These are phyloP conservation scores for Phaeosphaeria sp. DNA, from an alignment of 2,329 filamentous ascomycete species.

Conservation along the genomic window DNA sequence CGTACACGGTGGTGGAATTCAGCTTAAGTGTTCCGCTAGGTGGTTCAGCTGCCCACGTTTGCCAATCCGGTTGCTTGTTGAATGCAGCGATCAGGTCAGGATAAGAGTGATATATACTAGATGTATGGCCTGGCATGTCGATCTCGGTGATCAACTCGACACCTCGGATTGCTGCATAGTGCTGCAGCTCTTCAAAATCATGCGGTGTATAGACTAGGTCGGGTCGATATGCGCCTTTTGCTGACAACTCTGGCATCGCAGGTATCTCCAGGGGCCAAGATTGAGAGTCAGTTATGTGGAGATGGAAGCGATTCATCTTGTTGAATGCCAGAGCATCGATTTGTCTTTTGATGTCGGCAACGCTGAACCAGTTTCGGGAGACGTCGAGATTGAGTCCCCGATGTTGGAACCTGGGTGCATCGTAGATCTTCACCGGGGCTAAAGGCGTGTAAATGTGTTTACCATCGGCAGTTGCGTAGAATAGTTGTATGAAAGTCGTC, in stretches of 20 bases:
- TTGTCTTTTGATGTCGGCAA: conserved; percentile 72
- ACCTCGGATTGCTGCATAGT: conserved; percentile 72
- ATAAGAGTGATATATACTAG: conserved; percentile 68
- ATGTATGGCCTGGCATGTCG: conserved; percentile 82
- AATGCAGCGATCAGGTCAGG: conserved; percentile 75
- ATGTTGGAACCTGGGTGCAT: conserved; percentile 76
- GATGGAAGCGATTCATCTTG: conserved; percentile 82
- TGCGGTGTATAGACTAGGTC: conserved; percentile 70
- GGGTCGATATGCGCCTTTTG: conserved; percentile 74
- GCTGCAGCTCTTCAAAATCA: conserved; percentile 71
- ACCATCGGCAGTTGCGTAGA: conserved; percentile 71
- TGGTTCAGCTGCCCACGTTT: conserved; percentile 60
- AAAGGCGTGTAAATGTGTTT: conserved; percentile 67
- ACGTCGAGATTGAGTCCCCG: conserved; percentile 83
- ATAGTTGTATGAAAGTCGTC: conserved; percentile 79
- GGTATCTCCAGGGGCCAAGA: conserved; percentile 86
- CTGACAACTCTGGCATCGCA: conserved; percentile 71
- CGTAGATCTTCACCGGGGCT: conserved; percentile 74
- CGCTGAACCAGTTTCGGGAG: conserved; percentile 72
- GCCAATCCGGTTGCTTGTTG: conserved; percentile 61
- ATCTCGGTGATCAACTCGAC: conserved; percentile 78
- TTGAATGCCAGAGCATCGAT: conserved; percentile 80
- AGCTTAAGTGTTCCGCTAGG: conserved; percentile 73
- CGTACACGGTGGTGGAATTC: conserved; percentile 72
- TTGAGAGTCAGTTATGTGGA: conserved; percentile 83